These are phyloP conservation scores for Aeschynomene evenia DNA, from an alignment of 306 rosid species.

Conservation along the genomic window DNA sequence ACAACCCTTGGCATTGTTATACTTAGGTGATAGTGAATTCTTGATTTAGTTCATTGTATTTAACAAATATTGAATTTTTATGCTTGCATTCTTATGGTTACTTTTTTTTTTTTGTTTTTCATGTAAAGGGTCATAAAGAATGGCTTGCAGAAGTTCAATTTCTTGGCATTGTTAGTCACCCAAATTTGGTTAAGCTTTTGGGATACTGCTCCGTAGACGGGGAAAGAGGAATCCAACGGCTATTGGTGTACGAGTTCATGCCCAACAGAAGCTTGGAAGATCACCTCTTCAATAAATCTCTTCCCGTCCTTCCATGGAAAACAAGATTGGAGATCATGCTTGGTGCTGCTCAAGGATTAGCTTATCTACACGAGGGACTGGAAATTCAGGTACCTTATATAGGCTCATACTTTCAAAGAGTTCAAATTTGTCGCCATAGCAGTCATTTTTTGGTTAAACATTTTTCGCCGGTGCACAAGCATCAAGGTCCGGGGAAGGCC, in stretches of 20 bases:
- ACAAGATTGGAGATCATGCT: slow-evolving; percentile 78
- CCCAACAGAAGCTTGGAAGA: slow-evolving; percentile 81
- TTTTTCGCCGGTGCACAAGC: too few relatives aligned
- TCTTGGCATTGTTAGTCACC: slow-evolving; percentile 83
- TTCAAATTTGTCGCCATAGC: background rate
- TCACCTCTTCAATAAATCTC: slow-evolving; percentile 63
- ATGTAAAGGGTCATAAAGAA: slow-evolving; percentile 85
- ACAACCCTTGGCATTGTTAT: background rate
- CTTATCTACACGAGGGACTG: slow-evolving; percentile 81
- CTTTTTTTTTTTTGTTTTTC: slow-evolving; percentile 18
- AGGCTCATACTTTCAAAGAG: background rate
- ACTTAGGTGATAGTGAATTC: too few relatives aligned
- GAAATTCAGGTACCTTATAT: slow-evolving; percentile 69
- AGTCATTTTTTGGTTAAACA: background rate
- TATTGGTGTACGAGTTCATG: slow-evolving; percentile 89
- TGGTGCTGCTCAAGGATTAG: slow-evolving; percentile 87
- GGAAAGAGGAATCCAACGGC: slow-evolving; percentile 87
- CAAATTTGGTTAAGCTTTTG: slow-evolving; percentile 87
- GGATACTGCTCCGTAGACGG: slow-evolving; percentile 88
- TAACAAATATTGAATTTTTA: background rate
- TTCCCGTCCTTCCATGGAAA: slow-evolving; percentile 66
- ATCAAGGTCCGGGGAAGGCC: too few relatives aligned
- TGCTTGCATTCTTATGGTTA: slow-evolving; percentile 16
- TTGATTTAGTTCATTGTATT: too few relatives aligned
- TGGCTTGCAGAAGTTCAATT: slow-evolving; percentile 99